phyloP scores from a whole-genome alignment of 345 rosid species.

The Pugionium cornutum region DNA sequence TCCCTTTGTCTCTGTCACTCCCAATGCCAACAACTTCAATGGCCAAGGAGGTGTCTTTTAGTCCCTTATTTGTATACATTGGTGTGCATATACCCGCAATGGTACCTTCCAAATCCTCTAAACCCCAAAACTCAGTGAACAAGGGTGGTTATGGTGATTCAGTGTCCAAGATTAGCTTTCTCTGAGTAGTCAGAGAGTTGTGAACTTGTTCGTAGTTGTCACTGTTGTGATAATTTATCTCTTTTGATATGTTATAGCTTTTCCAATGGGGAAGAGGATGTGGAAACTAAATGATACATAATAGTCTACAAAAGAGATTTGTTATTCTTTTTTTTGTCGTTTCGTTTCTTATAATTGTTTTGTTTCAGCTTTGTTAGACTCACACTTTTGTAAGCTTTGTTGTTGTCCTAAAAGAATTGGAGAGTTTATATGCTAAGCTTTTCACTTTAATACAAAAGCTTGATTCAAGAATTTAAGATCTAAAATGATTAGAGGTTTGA shows the following conservation, averaged over 20 bases:
- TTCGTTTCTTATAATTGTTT: neutral
- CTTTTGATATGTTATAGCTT: conserved; percentile 15
- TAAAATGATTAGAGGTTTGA: neutral
- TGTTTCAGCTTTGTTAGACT: conserved; percentile 11
- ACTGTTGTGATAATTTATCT: conserved; percentile 20
- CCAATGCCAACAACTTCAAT: conserved; percentile 50
- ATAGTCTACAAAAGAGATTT: conserved; percentile 23
- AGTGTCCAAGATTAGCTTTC: conserved; percentile 25
- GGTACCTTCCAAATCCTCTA: conserved; percentile 16
- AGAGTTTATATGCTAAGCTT: conserved; percentile 11
- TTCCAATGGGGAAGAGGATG: conserved; percentile 17
- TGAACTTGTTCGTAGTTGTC: conserved; percentile 27
- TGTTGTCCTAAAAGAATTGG: conserved; percentile 10
- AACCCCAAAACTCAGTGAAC: conserved; percentile 4
- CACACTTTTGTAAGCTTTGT: conserved; percentile 23
- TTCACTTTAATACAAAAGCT: neutral
- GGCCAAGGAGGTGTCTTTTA: conserved; percentile 71
- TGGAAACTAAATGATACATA: conserved; percentile 29
- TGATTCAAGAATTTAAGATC: neutral
- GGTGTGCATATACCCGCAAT: conserved; percentile 35
- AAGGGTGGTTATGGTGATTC: conserved; percentile 7
- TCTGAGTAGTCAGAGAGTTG: conserved; percentile 26
- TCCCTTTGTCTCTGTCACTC: conserved; percentile 64
- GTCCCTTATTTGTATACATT: conserved; percentile 32
- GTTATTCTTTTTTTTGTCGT: conserved; percentile 14